Conservation (phyloP, 116 monocot species). For the Phalaenopsis hybrid region DNA sequence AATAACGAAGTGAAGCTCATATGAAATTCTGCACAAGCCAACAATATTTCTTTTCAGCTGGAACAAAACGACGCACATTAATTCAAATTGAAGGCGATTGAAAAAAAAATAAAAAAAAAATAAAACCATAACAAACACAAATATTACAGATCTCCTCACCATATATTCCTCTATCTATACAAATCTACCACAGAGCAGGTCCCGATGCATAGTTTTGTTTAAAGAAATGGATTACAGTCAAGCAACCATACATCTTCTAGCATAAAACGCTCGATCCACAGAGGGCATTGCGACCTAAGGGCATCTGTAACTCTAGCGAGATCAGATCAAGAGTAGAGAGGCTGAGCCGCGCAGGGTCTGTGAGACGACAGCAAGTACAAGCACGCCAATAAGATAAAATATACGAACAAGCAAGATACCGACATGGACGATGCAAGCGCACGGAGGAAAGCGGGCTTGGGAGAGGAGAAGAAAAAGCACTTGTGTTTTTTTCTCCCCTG, state of each 20-base stretch:
- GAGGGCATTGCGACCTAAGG: slow-evolving; percentile 25
- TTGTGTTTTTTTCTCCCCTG: neutral
- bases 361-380: neutral
- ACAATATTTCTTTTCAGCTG: no score
- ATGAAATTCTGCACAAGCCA: no score
- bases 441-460: neutral
- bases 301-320: slow-evolving; percentile 10
- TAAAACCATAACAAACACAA: no score
- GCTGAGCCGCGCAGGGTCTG: neutral
- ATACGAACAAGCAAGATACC: neutral
- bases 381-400: neutral
- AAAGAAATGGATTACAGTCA: neutral
- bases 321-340: slow-evolving; percentile 10
- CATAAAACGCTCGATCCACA: slow-evolving; percentile 19
- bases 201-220: no score
- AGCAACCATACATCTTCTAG: slow-evolving; percentile 19
- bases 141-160: no score
- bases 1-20: no score
- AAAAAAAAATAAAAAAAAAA: no score
- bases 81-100: no score
- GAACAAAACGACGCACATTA: no score
- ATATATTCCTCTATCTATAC: no score
- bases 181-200: neutral
- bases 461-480: neutral
- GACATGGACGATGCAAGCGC: slow-evolving; percentile 12